A percentile compares a stretch with the other conserved stretches of the same genome.
Evolutionary conservation across 306 rosid species (phyloP).

Genomic region (Glycine soja): DNA sequence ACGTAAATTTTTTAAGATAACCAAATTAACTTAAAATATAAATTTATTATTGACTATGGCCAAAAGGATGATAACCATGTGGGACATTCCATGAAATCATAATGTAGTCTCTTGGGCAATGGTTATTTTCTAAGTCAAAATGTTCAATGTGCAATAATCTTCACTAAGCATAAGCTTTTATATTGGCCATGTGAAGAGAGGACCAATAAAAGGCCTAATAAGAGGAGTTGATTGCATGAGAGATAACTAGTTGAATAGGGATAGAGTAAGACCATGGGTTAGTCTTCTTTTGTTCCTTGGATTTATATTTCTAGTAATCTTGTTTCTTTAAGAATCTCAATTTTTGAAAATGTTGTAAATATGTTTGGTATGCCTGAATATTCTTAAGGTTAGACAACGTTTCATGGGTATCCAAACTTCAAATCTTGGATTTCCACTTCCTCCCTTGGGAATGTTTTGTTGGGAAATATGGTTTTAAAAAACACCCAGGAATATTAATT

Average conservation of each 20-base stretch:
- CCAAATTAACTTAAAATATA: not conserved
- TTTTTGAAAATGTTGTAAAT: not conserved
- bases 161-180: not conserved
- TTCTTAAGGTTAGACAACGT: not conserved
- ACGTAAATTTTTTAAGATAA: conserved; percentile 14
- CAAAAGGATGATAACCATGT: not conserved
- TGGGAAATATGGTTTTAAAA: not conserved
- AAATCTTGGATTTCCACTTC: not conserved
- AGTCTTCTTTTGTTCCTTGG: not conserved
- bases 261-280: not conserved
- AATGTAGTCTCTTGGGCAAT: conserved; percentile 15
- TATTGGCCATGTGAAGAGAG: not conserved
- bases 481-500: not conserved
- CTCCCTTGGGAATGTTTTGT: not conserved
- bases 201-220: conserved; percentile 15
- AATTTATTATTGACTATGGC: conserved; percentile 1
- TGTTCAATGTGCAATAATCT: conserved; percentile 18
- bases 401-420: not conserved
- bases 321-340: not conserved
- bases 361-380: not conserved
- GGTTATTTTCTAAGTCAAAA: conserved; percentile 21
- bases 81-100: conserved; percentile 18
- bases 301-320: not conserved
- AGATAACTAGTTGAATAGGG: not conserved
- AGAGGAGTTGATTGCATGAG: conserved; percentile 6